Base-by-base conservation (phyloP, 805 yeast species). In the Lipomyces chichibuensis region DNA sequence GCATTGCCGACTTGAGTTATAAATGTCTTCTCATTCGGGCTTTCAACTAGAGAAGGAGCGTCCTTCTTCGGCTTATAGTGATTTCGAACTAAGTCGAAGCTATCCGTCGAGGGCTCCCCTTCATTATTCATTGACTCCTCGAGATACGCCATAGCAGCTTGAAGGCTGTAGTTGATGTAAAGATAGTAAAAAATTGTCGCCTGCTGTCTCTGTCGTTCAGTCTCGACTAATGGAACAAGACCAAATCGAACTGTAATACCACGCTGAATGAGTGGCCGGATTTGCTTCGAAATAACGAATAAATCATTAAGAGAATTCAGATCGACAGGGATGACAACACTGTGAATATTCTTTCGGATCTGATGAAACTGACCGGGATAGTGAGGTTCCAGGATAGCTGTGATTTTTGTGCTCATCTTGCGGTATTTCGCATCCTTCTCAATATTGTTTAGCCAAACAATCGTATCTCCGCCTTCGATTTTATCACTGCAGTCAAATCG, bases 221-320 rank as follows among this genome's bases (percentile, higher is more conserved):
- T 69, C 14, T 68, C 65, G 5, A 68, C 72, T 2, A 89, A 65
- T 0, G 98, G 97, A n/a, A 94, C 80, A 2, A 94, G 69, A 6
- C 98, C 99, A 61, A 94, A 74, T 76, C 93, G 89, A 70, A 92
- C 89, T 0, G 97, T 91, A 20, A 90, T 82, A 0, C 86, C 85
- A 55, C 85, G 83, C 13, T 83, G 69, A 5, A 76, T 62, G 27
- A 79, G 62, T 52, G 72, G 67, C 55, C 73, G 53, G 0, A 79
- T 63, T 43, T 73, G 75, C 11, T 66, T 80, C n/a, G 87, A 73
- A 2, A 87, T 79, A 1, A 84, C 76, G 32, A 82, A 80, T 1
- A 88, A 73, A 43, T 90, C 88, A 2, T 80, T 78, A 14, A 80
- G 79, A 68, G 86, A 81, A 1, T 87, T 79, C 25, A 92, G 79